Evolutionary conservation across 2,329 filamentous ascomycete genomes (phyloP).

Genomic region (Aspergillus transmontanensis): DNA sequence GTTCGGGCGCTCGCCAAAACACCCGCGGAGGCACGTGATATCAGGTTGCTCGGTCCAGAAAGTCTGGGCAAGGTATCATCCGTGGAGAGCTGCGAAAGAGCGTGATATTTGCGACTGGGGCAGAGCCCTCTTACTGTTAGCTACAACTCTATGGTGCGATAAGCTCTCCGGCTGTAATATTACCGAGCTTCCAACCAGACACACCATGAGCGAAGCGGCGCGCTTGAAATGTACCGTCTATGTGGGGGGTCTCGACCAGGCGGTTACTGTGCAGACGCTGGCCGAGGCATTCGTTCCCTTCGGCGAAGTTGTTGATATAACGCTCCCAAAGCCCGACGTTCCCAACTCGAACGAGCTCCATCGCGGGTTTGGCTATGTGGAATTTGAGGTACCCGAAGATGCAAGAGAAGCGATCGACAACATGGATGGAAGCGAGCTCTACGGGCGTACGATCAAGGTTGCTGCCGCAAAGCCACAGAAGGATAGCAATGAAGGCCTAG

Average conservation of each 20-base stretch:
- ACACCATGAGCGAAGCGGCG: conserved; percentile 74
- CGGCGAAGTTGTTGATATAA: conserved; percentile 90
- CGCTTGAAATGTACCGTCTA: conserved; percentile 91
- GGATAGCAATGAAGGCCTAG: conserved; percentile 81
- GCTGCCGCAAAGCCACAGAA: conserved; percentile 90
- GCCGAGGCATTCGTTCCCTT: conserved; percentile 95
- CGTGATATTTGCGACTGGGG: not conserved
- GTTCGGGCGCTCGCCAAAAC: conserved; percentile 38
- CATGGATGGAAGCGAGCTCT: conserved; percentile 96
- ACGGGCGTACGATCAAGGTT: conserved; percentile 88
- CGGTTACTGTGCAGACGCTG: conserved; percentile 73
- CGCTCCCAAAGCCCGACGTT: conserved; percentile 83
- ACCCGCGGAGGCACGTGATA: conserved; percentile 36
- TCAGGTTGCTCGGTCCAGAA: conserved; percentile 27
- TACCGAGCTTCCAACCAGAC: not conserved
- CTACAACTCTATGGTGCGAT: conserved; percentile 1
- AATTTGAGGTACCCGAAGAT: conserved; percentile 84
- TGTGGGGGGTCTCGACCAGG: conserved; percentile 82
- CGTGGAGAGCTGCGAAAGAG: conserved; percentile 1
- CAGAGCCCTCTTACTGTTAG: not conserved
- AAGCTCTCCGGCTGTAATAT: conserved; percentile 4
- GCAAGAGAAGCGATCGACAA: conserved; percentile 97
- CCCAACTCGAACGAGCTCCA: conserved; percentile 78
- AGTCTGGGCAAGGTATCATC: conserved; percentile 13
- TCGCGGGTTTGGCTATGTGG: conserved; percentile 93